phyloP scores from a whole-genome alignment of 305 asterid species.

The Fraxinus xanthoxyloides region DNA sequence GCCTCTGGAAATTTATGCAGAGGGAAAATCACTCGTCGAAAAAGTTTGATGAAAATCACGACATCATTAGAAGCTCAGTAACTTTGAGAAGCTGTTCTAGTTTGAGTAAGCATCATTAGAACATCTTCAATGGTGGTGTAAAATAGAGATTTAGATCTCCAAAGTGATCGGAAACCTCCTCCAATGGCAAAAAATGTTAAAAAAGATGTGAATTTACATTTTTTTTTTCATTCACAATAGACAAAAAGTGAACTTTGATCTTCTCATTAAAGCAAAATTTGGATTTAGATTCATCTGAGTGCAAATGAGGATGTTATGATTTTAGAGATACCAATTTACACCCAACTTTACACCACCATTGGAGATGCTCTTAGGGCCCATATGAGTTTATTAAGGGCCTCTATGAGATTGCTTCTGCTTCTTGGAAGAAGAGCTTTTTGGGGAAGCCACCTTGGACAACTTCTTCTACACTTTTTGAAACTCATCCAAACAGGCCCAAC shows the following conservation, averaged over 20 bases:
- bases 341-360: neutral
- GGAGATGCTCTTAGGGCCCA: neutral
- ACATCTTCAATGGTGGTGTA: neutral
- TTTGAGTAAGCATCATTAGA: neutral
- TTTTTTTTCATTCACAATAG: neutral
- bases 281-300: neutral
- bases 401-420: neutral
- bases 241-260: neutral
- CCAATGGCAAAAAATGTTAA: neutral
- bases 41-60: neutral
- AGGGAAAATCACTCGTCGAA: slow-evolving; percentile 6
- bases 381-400: neutral
- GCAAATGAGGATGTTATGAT: neutral
- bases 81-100: neutral
- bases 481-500: neutral
- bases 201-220: neutral
- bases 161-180: neutral
- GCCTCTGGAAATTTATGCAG: slow-evolving; percentile 48
- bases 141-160: neutral
- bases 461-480: neutral
- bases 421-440: neutral
- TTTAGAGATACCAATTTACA: neutral
- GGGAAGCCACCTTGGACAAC: neutral
- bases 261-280: neutral
- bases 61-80: neutral